These are phyloP conservation scores for Aplosporella prunicola DNA, from an alignment of 2,329 filamentous ascomycete species.

Conservation along the genomic window DNA sequence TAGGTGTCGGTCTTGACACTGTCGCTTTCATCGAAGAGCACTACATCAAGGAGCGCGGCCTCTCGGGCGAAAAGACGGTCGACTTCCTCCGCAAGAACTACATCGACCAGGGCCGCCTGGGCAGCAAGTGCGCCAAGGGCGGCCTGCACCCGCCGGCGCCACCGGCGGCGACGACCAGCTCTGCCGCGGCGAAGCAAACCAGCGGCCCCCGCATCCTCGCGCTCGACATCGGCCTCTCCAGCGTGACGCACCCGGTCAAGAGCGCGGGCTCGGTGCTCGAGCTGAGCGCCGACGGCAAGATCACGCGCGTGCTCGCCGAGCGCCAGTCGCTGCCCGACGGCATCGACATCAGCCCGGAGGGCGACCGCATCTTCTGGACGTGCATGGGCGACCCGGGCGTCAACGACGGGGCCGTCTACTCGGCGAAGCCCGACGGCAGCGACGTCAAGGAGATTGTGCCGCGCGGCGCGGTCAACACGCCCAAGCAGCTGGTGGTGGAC, in stretches of 20 bases:
- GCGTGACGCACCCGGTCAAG: no score
- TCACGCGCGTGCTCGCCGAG: background rate
- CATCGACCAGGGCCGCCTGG: slow-evolving; percentile 39
- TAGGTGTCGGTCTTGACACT: slow-evolving; percentile 42
- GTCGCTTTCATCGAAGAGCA: slow-evolving; percentile 45
- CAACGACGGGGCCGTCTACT: slow-evolving; percentile 36
- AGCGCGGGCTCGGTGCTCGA: no score
- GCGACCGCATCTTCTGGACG: slow-evolving; percentile 23
- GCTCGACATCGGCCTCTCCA: slow-evolving; percentile 7
- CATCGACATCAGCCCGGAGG: slow-evolving; percentile 19
- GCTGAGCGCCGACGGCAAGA: background rate
- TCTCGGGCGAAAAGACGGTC: slow-evolving; percentile 32
- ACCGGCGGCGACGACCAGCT: background rate
- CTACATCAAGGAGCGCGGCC: slow-evolving; percentile 42
- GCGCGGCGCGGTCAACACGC: slow-evolving; percentile 39
- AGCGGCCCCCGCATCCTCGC: background rate
- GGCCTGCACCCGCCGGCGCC: slow-evolving; percentile 32
- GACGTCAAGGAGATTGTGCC: slow-evolving; percentile 37
- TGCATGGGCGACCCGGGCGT: slow-evolving; percentile 16
- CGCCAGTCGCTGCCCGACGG: slow-evolving; percentile 21
- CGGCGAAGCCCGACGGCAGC: slow-evolving; percentile 42
- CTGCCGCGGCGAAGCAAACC: background rate
- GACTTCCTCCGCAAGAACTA: slow-evolving; percentile 39
- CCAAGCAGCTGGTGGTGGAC: slow-evolving; percentile 33
- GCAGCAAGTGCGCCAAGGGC: slow-evolving; percentile 30